These are phyloP conservation scores for Vigna mungo DNA, from an alignment of 306 rosid genomes.

Conservation along the genomic window DNA sequence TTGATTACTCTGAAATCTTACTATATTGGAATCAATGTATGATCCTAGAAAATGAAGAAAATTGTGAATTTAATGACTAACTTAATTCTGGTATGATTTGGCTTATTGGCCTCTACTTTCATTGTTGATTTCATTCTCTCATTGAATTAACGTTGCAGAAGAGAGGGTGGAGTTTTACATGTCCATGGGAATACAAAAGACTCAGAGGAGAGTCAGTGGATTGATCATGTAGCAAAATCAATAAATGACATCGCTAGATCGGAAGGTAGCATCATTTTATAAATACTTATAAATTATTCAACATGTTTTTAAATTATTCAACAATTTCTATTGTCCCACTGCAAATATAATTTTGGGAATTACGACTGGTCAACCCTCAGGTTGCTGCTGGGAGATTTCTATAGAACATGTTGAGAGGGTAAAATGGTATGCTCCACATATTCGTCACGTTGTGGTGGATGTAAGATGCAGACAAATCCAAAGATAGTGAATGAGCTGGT, in stretches of 20 bases:
- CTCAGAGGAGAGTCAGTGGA: conserved; percentile 72
- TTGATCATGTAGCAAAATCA: conserved; percentile 62
- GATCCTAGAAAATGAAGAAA: conserved; percentile 25
- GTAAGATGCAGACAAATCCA: conserved; percentile 68
- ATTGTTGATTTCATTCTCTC: conserved; percentile 15
- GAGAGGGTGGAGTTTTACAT: conserved; percentile 83
- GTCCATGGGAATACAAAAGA: conserved; percentile 87
- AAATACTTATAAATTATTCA: background rate
- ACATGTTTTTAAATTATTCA: conserved; percentile 2
- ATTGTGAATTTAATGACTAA: conserved; percentile 7
- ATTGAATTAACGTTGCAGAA: conserved; percentile 59
- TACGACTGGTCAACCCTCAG: conserved; percentile 50
- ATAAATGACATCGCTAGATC: conserved; percentile 70
- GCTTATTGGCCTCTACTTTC: background rate
- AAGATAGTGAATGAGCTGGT: conserved; percentile 31
- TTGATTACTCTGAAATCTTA: conserved; percentile 16
- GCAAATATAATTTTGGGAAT: conserved; percentile 9
- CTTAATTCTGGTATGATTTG: conserved; percentile 17
- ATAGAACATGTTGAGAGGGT: conserved; percentile 86
- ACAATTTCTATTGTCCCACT: conserved; percentile 22
- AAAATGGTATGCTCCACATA: conserved; percentile 94
- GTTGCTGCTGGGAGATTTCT: conserved; percentile 77
- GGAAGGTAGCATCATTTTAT: conserved; percentile 61
- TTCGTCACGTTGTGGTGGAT: conserved; percentile 89
- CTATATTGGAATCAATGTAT: conserved; percentile 13